These are phyloP conservation scores for Arabis hirsuta DNA, from an alignment of 345 rosid genomes.

Conservation along the genomic window DNA sequence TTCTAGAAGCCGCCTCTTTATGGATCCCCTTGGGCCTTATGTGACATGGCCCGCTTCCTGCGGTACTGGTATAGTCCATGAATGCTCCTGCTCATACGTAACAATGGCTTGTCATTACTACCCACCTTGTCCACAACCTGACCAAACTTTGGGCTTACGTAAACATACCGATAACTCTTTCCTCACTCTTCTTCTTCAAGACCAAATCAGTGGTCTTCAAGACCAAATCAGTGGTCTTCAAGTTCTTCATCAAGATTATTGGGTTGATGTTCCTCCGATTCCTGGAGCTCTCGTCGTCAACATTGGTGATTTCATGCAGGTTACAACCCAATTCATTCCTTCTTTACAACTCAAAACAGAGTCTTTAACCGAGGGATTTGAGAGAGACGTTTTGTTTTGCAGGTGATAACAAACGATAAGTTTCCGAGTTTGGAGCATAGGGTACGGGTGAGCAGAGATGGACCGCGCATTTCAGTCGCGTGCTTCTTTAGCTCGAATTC, in stretches of 20 bases:
- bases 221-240: constrained; percentile 52
- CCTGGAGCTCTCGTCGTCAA: constrained; percentile 47
- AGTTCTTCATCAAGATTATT: constrained; percentile 40
- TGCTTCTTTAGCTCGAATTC: constrained; percentile 31
- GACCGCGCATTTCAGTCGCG: constrained; percentile 34
- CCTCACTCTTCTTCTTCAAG: constrained; percentile 46
- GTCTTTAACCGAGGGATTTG: not conserved
- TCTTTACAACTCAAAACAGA: not conserved
- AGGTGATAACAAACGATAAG: constrained; percentile 36
- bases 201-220: constrained; percentile 51
- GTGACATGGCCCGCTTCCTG: too few relatives aligned
- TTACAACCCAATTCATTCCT: not conserved
- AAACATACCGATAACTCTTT: constrained; percentile 45
- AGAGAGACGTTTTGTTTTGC: constrained; percentile 1
- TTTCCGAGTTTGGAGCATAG: constrained; percentile 39
- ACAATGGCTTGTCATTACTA: constrained; percentile 46
- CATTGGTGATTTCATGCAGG: constrained; percentile 50
- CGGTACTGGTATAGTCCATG: too few relatives aligned
- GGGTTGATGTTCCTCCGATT: constrained; percentile 44
- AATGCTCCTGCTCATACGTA: too few relatives aligned
- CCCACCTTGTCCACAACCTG: constrained; percentile 52
- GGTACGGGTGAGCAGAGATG: constrained; percentile 22
- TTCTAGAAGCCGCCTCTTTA: too few relatives aligned
- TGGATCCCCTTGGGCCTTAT: too few relatives aligned
- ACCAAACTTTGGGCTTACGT: constrained; percentile 39